phyloP scores from a whole-genome alignment of 2,329 filamentous ascomycete species.

The Fonsecaea erecta region DNA sequence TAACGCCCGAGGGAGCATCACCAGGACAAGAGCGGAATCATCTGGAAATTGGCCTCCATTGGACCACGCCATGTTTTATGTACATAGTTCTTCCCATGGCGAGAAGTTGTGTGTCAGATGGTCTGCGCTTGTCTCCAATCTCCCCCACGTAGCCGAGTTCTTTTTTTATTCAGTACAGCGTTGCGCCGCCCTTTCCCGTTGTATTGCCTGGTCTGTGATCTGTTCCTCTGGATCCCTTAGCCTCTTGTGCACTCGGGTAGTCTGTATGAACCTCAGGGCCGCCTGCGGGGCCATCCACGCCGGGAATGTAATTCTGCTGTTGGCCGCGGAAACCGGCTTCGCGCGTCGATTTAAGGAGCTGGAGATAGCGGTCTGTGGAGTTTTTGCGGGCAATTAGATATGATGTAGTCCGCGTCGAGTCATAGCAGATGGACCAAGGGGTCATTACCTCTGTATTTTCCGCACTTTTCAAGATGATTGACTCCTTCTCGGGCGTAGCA shows the following conservation, averaged over 20 bases:
- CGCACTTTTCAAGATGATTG: constrained; percentile 71
- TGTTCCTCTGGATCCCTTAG: constrained; percentile 36
- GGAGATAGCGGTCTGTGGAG: constrained; percentile 65
- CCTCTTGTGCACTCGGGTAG: constrained; percentile 35
- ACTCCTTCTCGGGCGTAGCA: constrained; percentile 68
- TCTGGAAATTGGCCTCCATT: not conserved
- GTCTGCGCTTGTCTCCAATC: not conserved
- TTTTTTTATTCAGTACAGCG: constrained; percentile 24
- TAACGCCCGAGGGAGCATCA: not conserved
- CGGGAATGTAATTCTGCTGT: constrained; percentile 64
- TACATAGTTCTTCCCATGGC: constrained; percentile 14
- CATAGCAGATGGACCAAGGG: constrained; percentile 22
- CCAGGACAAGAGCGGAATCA: not conserved
- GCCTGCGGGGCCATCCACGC: constrained; percentile 35
- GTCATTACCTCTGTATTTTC: constrained; percentile 63
- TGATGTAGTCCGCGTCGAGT: not conserved
- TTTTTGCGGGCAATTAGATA: not conserved
- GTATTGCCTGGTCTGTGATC: constrained; percentile 37
- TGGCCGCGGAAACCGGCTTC: constrained; percentile 67
- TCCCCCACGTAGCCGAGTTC: not conserved
- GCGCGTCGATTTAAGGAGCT: constrained; percentile 66
- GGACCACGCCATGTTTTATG: constrained; percentile 11
- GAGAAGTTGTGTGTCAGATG: not conserved
- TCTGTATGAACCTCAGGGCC: constrained; percentile 35
- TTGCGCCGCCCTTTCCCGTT: constrained; percentile 32